Evolutionary conservation across 345 rosid species (phyloP).

Genomic region (Angophora floribunda): DNA sequence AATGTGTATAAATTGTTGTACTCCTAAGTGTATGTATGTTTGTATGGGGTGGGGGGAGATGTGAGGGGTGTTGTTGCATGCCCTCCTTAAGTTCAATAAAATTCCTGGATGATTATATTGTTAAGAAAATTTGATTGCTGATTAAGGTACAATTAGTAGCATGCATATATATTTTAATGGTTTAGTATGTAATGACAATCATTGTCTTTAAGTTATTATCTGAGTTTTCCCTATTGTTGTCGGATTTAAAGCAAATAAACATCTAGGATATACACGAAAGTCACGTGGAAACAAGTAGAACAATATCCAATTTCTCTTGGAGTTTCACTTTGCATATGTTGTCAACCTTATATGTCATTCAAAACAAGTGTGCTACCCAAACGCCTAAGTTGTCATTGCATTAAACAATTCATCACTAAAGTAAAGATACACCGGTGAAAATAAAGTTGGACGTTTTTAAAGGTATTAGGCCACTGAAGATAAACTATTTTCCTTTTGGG

Average conservation of each 20-base stretch:
- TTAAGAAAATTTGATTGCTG: background rate
- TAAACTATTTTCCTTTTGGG: too few species aligned
- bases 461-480: too few species aligned
- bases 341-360: background rate
- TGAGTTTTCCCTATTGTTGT: background rate
- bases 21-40: background rate
- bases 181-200: accelerated
- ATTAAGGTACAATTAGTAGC: background rate
- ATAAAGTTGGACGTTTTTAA: too few species aligned
- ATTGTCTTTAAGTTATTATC: background rate
- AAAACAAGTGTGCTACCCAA: too few species aligned
- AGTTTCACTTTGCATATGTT: background rate
- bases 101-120: background rate
- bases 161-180: too few species aligned
- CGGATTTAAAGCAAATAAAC: background rate
- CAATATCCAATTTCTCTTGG: background rate
- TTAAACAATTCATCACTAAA: too few species aligned
- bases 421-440: too few species aligned
- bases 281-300: background rate
- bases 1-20: background rate
- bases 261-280: background rate
- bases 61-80: background rate
- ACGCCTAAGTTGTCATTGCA: too few species aligned
- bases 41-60: background rate
- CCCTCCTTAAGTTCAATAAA: background rate